Evolutionary conservation across 257 asterid species (phyloP), one percentile per base, ranked within the genome.

Genomic region (Solanum medicagineum): DNA sequence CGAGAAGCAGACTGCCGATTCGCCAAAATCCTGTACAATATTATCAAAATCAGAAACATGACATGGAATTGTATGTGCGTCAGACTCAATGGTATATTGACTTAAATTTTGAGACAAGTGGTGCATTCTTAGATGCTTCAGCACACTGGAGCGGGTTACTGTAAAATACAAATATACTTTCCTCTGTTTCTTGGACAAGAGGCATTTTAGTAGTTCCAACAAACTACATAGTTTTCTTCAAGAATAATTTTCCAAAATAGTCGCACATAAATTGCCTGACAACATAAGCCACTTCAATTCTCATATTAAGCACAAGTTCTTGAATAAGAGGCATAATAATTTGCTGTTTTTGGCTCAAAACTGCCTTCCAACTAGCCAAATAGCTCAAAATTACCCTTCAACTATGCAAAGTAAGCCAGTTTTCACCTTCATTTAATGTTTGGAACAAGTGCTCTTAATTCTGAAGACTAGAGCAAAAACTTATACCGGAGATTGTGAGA

Each of bases 1-100:
- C 98, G 97, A 81, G 98, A 95, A 83, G 98, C 98, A 83, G 98
- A 95, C 85, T 96, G 99, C 8, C 98, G 92, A 87, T 96, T 96
- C 15, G 99, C 99, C 91, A 96, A 91, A 83, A 95, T 96, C 92
- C 99, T 96, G 91, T 10, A 80, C 40, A 82, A 44, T 26, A 40
- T 84, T 84, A n/a, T 84, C 57, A 69, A 84, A 83, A 62, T 82
- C 60, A 82, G 75, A 22, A 47, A 53, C 65, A 26, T 79, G 29
- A 26, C 1, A 0, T 51, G 45, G 65, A 17, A 53, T 17, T 53
- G 65, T 26, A 15, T 77, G 55, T 20, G 82, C 45, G 0, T 51
- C 45, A 51, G n/a, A 51, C 47, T 47, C 40, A 4, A 45, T 77
- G 63, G 83, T 24, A 26, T 10, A 49, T 49, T 75, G 62, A 26